Base-by-base conservation (phyloP, 2,329 filamentous ascomycete genomes). In the Alternaria gansuensis region DNA sequence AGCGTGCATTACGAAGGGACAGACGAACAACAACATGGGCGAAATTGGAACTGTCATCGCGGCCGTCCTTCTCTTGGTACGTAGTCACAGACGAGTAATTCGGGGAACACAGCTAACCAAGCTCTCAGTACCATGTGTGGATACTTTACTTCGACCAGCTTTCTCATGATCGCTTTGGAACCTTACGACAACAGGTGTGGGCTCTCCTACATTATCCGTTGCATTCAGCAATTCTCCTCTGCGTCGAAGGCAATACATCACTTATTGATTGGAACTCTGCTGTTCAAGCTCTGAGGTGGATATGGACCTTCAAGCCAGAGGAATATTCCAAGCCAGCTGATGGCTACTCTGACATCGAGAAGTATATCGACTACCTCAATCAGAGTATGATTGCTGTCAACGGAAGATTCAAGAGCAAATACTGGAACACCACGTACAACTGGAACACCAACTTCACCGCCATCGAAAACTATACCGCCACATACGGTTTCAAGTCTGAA, bases 101-200 rank as follows among this genome's bases (percentile, higher is more conserved):
- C 4, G 2, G 2, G 31, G 5, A 9, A 17, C 9, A 3, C 3
- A 17, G n/a, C 23, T 24, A 14, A 23, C 21, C 14, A 11, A 29
- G 40, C 11, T 6, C 1, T 5, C 26, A 71, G 66, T 70, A 68
- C 26, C 84, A 88, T 54, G 81, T 88, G 60, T 88, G 85, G 83
- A 85, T 88, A 78, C 77, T 83, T 13, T 86, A 87, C 67, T 85
- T 85, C 45, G 82, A 85, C 51, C 80, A 86, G 11, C 83, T 78
- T 73, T 83, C 70, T 61, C 78, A 67, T 43, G 75, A 78, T 48
- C 75, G 77, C 39, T 81, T 83, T 57, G 81, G 82, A 26, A 82
- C 77, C 31, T 73, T 85, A 45, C 82, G 84, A 5, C 87, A 89
- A 62, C 83, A 86, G 56, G 72, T 85, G 40, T 86, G 84, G 84